Conservation (phyloP, 108 stramenopile species). For the Skeletonema grethae region DNA sequence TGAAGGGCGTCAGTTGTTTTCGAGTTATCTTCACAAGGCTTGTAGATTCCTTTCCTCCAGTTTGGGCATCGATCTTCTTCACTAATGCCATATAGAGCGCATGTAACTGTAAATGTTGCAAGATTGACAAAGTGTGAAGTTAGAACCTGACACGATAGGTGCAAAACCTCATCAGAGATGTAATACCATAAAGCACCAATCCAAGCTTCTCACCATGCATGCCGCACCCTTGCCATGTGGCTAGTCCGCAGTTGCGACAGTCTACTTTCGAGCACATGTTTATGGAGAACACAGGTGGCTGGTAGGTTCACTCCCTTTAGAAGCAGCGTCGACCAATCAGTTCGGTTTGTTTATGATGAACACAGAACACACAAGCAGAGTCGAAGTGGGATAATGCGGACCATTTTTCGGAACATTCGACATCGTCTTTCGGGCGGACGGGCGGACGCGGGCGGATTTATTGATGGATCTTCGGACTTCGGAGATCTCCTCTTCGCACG, state of each 20-base stretch:
- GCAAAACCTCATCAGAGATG: background rate
- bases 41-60: constrained; percentile 13
- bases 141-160: background rate
- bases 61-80: constrained; percentile 17
- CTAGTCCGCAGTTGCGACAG: constrained; percentile 6
- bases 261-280: constrained; percentile 16
- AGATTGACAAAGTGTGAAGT: background rate
- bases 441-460: too few species aligned
- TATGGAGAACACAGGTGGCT: too few species aligned
- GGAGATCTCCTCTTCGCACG: too few species aligned
- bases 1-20: background rate
- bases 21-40: constrained; percentile 9
- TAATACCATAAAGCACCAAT: too few species aligned
- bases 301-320: too few species aligned
- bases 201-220: constrained; percentile 8
- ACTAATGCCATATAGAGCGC: constrained; percentile 15
- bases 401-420: too few species aligned
- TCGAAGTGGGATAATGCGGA: too few species aligned
- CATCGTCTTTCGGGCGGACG: too few species aligned
- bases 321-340: too few species aligned
- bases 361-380: too few species aligned
- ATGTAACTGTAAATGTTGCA: constrained; percentile 2
- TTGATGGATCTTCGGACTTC: too few species aligned
- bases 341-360: too few species aligned
- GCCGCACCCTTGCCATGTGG: constrained; percentile 18